Conservation (phyloP, 192 early-diverging fungal genomes). For the Coemansia sp. region DNA sequence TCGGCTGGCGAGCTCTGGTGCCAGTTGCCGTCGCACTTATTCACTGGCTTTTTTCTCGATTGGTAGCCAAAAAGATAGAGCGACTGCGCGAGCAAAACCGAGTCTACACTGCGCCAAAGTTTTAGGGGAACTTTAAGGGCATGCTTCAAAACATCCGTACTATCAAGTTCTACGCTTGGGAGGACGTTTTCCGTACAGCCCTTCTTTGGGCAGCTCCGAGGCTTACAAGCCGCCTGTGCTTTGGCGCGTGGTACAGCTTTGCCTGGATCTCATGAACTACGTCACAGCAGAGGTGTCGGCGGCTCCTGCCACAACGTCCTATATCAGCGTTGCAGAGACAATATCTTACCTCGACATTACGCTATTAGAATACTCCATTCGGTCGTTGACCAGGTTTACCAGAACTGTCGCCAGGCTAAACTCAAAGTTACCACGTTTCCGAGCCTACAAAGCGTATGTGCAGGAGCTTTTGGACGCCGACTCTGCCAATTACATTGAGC, state of each 20-base stretch:
- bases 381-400: constrained; percentile 21
- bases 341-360: constrained; percentile 19
- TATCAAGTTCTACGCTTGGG: constrained; percentile 71
- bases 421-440: background rate
- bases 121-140: background rate
- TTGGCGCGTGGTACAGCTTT: constrained; percentile 16
- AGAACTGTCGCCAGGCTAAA: background rate
- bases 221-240: constrained; percentile 23
- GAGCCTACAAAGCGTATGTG: constrained; percentile 8
- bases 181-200: too few relatives aligned
- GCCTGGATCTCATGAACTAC: constrained; percentile 26
- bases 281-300: constrained; percentile 58
- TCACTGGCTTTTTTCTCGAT: background rate
- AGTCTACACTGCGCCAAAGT: background rate
- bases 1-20: constrained; percentile 37
- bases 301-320: constrained; percentile 58
- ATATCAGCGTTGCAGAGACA: constrained; percentile 36
- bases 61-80: constrained; percentile 4
- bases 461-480: constrained; percentile 4
- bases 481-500: background rate
- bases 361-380: constrained; percentile 24
- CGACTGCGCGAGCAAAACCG: background rate
- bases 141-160: constrained; percentile 58
- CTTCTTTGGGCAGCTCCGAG: too few relatives aligned
- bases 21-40: constrained; percentile 17